Percentiles rank a stretch among this genome's conserved stretches.
Evolutionary conservation across 768 basidiomycete species (phyloP).

Genomic region (Tremella yokohamensis): DNA sequence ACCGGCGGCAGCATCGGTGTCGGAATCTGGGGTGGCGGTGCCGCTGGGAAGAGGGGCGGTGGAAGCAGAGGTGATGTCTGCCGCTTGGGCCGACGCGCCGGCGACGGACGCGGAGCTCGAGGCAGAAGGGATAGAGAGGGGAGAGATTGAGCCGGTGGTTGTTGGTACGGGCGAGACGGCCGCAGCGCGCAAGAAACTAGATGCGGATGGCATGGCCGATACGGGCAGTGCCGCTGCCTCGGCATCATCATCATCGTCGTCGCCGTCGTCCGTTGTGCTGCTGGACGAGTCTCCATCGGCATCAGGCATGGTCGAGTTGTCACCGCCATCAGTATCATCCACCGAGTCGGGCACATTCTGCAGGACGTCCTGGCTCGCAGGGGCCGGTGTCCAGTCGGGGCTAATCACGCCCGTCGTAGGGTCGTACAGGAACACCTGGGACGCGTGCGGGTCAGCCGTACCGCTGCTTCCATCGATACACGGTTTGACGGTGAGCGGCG

Average conservation of each 20-base stretch:
- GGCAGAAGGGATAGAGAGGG: not conserved
- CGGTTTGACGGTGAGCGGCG: slow-evolving; percentile 57
- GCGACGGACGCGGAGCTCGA: not conserved
- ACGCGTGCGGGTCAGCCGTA: slow-evolving; percentile 51
- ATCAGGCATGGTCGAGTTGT: not conserved
- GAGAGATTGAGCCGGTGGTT: not conserved
- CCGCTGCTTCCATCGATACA: slow-evolving; percentile 48
- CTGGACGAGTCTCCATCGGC: not conserved
- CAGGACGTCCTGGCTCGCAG: slow-evolving; percentile 19
- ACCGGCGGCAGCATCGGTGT: slow-evolving; percentile 20
- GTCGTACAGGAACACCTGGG: slow-evolving; percentile 64
- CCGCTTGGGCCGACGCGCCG: not conserved
- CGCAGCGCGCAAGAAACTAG: slow-evolving; percentile 5
- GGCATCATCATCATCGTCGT: slow-evolving; percentile 3
- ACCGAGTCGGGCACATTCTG: slow-evolving; percentile 28
- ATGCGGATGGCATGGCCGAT: slow-evolving; percentile 11
- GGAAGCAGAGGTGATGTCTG: slow-evolving; percentile 5
- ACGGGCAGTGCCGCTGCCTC: slow-evolving; percentile 13
- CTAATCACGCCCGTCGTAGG: slow-evolving; percentile 55
- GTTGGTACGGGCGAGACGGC: not conserved
- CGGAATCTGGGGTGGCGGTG: slow-evolving; percentile 6
- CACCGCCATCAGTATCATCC: slow-evolving; percentile 13
- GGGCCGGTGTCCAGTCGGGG: slow-evolving; percentile 57
- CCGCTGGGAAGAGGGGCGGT: slow-evolving; percentile 5
- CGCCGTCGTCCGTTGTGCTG: not conserved